Conservation (phyloP, 768 basidiomycete species). For the Tylopilus plumbeoviolaceoides region DNA sequence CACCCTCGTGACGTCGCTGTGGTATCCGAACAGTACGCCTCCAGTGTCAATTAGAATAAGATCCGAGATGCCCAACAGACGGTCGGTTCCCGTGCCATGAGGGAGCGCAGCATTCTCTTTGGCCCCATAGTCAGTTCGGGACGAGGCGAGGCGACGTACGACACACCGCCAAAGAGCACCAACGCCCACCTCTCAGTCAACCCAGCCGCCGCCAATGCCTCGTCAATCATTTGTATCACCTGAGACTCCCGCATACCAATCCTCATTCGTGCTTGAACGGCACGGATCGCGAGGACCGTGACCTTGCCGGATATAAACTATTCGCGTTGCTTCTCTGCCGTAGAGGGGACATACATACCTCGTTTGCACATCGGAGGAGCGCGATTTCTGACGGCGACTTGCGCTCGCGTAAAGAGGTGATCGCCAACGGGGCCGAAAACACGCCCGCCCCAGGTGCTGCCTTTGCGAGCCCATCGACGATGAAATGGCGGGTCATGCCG, state of each 20-base stretch:
- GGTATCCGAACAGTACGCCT: constrained; percentile 68
- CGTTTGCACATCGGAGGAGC: constrained; percentile 73
- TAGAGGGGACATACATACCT: constrained; percentile 52
- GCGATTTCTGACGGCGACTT: constrained; percentile 70
- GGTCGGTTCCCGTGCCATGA: constrained; percentile 76
- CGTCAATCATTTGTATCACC: constrained; percentile 53
- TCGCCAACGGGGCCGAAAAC: constrained; percentile 46
- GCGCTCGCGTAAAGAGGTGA: constrained; percentile 65
- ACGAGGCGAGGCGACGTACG: neutral
- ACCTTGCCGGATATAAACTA: constrained; percentile 42
- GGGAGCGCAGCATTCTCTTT: constrained; percentile 84
- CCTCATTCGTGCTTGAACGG: constrained; percentile 54
- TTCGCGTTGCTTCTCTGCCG: neutral
- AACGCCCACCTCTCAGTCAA: constrained; percentile 55
- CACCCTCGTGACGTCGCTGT: constrained; percentile 77
- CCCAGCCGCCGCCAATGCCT: constrained; percentile 55
- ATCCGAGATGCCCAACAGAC: constrained; percentile 50
- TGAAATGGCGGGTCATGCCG: constrained; percentile 55
- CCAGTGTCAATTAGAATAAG: constrained; percentile 74
- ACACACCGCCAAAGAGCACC: constrained; percentile 75
- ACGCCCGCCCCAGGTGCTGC: constrained; percentile 40
- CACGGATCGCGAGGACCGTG: constrained; percentile 72
- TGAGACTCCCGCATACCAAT: constrained; percentile 77
- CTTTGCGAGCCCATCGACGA: constrained; percentile 56
- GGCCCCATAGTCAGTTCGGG: constrained; percentile 1